phyloP scores from a whole-genome alignment of 1,284 basidiomycete species.

The Ustilago sp. region DNA sequence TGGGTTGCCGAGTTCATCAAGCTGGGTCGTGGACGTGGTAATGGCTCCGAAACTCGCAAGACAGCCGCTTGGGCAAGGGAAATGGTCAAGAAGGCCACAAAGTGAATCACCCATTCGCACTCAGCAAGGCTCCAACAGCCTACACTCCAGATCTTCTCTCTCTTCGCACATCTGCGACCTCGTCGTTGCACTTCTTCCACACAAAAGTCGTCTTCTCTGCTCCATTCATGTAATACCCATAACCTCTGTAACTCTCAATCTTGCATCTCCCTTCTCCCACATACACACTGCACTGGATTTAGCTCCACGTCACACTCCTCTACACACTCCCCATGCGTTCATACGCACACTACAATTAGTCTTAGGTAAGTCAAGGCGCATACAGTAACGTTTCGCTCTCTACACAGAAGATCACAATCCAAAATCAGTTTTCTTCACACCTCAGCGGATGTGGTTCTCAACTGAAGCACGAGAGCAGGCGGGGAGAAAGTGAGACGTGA shows the following conservation, averaged over 20 bases:
- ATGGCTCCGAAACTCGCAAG: constrained; percentile 72
- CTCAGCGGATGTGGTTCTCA: not conserved
- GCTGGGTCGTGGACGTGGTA: constrained; percentile 72
- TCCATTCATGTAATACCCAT: constrained; percentile 44
- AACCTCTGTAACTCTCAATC: not conserved
- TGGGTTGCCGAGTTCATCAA: constrained; percentile 87
- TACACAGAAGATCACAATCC: not conserved
- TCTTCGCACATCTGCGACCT: not conserved
- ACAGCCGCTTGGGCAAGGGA: constrained; percentile 74
- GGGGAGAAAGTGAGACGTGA: not conserved
- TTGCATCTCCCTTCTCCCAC: constrained; percentile 4
- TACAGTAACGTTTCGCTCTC: constrained; percentile 1
- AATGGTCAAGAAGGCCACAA: constrained; percentile 67
- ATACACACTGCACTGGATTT: constrained; percentile 3
- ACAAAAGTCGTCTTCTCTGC: constrained; percentile 8
- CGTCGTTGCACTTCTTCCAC: not conserved
- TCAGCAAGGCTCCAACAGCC: constrained; percentile 34
- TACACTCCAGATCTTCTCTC: not conserved
- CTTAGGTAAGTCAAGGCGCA: constrained; percentile 15
- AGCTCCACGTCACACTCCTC: not conserved
- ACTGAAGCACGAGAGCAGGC: too few relatives aligned
- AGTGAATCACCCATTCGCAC: constrained; percentile 5
- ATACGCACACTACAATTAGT: constrained; percentile 5
- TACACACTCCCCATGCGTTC: constrained; percentile 4
- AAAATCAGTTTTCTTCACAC: not conserved